Percentiles rank a stretch among this genome's conserved stretches.
phyloP scores from a whole-genome alignment of 2,329 filamentous ascomycete species.

The Endothia cerciana region DNA sequence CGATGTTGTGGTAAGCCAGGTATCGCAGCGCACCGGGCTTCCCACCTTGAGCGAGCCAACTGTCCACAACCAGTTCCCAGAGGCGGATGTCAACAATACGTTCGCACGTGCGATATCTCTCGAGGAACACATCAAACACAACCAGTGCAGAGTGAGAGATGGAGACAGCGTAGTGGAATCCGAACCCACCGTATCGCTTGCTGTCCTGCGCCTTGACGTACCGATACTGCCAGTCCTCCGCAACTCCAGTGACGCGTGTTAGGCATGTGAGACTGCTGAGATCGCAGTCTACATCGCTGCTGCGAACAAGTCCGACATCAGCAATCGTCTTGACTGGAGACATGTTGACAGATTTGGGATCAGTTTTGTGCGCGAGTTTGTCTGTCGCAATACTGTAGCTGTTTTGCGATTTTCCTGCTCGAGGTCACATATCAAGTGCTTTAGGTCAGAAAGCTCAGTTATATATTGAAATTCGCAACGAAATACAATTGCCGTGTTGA shows the following conservation, averaged over 20 bases:
- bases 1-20: background rate
- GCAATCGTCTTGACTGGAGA: background rate
- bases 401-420: no score
- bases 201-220: background rate
- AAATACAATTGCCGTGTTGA: no score
- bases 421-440: no score
- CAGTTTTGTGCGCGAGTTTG: background rate
- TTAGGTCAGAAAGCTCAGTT: no score
- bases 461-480: no score
- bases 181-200: background rate
- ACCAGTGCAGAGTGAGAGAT: background rate
- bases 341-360: background rate
- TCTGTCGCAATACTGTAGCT: no score
- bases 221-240: background rate
- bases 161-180: background rate
- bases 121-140: background rate
- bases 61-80: slow-evolving; percentile 3
- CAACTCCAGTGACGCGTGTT: background rate
- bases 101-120: background rate
- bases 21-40: background rate
- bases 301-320: background rate
- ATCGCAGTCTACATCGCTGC: background rate
- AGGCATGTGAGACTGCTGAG: background rate
- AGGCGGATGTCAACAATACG: background rate
- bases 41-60: background rate